Percentiles rank a stretch among this genome's conserved stretches.
phyloP scores from a whole-genome alignment of 2,329 filamentous ascomycete genomes.

The Paecilomyces variotii region DNA sequence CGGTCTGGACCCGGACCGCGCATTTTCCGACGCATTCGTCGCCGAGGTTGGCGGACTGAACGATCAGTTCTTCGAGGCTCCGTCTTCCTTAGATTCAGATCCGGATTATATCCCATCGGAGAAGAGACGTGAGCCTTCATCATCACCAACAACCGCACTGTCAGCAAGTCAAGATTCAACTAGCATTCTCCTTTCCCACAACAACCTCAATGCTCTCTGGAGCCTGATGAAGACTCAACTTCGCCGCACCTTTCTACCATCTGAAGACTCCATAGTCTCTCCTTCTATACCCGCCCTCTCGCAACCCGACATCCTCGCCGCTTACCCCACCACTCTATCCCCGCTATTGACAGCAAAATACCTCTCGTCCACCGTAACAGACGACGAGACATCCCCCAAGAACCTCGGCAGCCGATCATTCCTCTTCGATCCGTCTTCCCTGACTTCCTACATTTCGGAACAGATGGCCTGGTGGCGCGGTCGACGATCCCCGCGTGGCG shows the following conservation, averaged over 20 bases:
- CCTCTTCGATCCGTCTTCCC: constrained; percentile 54
- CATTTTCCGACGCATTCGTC: constrained; percentile 74
- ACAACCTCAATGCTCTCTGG: constrained; percentile 55
- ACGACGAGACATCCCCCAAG: constrained; percentile 12
- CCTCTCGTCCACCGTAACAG: constrained; percentile 26
- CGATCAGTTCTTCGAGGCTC: constrained; percentile 53
- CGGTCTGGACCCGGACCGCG: constrained; percentile 52
- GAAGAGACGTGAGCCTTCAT: not conserved
- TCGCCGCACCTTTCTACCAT: constrained; percentile 39
- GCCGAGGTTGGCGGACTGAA: constrained; percentile 64
- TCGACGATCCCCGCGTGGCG: constrained; percentile 61
- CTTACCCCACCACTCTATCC: constrained; percentile 34
- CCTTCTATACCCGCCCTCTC: constrained; percentile 23
- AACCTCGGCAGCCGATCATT: constrained; percentile 53
- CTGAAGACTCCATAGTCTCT: constrained; percentile 12
- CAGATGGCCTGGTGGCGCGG: constrained; percentile 88
- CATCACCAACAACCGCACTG: constrained; percentile 10
- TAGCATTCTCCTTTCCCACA: constrained; percentile 49
- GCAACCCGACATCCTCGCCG: constrained; percentile 25
- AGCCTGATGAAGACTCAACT: constrained; percentile 55
- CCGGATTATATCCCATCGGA: constrained; percentile 13
- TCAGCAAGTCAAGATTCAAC: constrained; percentile 37
- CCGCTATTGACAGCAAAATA: constrained; percentile 38
- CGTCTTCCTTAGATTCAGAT: constrained; percentile 24
- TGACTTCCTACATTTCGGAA: constrained; percentile 59